Evolutionary conservation across 192 early-diverging fungal genomes (phyloP).

Genomic region (Chytriomyces sp.): DNA sequence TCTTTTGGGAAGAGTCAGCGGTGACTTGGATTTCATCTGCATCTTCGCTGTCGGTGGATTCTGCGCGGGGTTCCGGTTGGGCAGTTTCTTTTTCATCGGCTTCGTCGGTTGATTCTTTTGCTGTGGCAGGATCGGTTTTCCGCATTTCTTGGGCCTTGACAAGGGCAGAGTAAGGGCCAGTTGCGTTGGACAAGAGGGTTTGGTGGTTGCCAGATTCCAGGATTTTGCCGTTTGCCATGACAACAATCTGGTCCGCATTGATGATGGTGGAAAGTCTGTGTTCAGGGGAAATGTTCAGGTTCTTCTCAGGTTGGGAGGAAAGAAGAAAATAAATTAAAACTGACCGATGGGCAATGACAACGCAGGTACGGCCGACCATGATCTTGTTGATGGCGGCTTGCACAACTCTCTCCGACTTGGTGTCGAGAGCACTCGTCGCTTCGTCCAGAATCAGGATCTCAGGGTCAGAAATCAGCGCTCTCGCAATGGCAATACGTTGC

Average conservation of each 20-base stretch:
- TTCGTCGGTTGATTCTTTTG: too few species aligned
- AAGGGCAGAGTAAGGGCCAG: conserved; percentile 64
- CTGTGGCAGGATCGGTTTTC: conserved; percentile 7
- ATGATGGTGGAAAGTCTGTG: neutral
- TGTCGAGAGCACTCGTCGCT: conserved; percentile 3
- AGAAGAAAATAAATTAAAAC: too few species aligned
- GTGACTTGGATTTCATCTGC: too few species aligned
- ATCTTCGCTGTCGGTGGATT: too few species aligned
- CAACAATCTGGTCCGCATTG: neutral
- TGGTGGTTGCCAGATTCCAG: neutral
- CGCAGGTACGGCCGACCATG: neutral
- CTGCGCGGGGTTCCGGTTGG: too few species aligned
- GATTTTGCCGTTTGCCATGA: neutral
- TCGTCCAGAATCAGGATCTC: conserved; percentile 45
- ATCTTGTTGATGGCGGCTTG: neutral
- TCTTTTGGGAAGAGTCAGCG: too few species aligned
- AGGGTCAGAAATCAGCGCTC: conserved; percentile 62
- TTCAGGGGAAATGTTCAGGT: too few species aligned
- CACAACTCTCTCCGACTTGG: neutral
- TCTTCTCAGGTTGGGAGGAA: too few species aligned
- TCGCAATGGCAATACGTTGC: conserved; percentile 57
- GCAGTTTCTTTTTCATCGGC: too few species aligned
- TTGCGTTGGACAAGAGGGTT: conserved; percentile 58
- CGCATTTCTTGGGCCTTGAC: conserved; percentile 69
- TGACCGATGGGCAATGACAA: neutral